Evolutionary conservation across 257 asterid species (phyloP).

Genomic region (Salvia rosmarinus): DNA sequence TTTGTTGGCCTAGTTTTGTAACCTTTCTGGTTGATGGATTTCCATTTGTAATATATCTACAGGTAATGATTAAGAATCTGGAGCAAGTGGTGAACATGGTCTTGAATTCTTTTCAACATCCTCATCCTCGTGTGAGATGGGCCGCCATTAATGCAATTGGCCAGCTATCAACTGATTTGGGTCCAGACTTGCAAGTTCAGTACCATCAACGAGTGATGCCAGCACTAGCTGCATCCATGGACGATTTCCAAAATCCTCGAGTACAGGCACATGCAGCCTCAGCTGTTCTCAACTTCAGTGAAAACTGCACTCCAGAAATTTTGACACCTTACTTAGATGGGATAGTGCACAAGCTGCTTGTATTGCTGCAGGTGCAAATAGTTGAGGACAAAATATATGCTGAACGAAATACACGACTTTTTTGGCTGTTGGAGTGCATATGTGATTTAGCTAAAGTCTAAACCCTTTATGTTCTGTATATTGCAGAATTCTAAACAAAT

Average conservation of each 20-base stretch:
- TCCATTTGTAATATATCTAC: conserved; percentile 1
- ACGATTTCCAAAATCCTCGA: conserved; percentile 90
- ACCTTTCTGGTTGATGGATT: conserved; percentile 19
- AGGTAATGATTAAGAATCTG: conserved; percentile 91
- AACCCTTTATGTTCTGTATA: conserved; percentile 9
- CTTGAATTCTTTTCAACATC: conserved; percentile 89
- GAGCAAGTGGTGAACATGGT: conserved; percentile 93
- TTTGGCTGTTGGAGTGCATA: no score
- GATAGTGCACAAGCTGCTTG: conserved; percentile 76
- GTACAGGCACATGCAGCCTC: conserved; percentile 99
- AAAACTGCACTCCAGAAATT: conserved; percentile 89
- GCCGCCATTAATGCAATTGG: conserved; percentile 99
- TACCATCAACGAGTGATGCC: conserved; percentile 82
- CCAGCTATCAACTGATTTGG: conserved; percentile 97
- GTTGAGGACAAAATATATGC: neutral
- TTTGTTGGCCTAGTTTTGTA: conserved; percentile 27
- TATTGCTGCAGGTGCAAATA: conserved; percentile 71
- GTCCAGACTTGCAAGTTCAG: conserved; percentile 93
- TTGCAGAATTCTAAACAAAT: conserved; percentile 91
- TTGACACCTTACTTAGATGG: conserved; percentile 85
- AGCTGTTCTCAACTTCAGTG: conserved; percentile 92
- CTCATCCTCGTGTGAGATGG: conserved; percentile 97
- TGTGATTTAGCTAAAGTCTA: neutral
- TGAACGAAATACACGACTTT: no score
- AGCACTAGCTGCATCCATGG: conserved; percentile 87